These are phyloP conservation scores for Hygrophorus pudorinus DNA, from an alignment of 768 basidiomycete genomes.

Conservation along the genomic window DNA sequence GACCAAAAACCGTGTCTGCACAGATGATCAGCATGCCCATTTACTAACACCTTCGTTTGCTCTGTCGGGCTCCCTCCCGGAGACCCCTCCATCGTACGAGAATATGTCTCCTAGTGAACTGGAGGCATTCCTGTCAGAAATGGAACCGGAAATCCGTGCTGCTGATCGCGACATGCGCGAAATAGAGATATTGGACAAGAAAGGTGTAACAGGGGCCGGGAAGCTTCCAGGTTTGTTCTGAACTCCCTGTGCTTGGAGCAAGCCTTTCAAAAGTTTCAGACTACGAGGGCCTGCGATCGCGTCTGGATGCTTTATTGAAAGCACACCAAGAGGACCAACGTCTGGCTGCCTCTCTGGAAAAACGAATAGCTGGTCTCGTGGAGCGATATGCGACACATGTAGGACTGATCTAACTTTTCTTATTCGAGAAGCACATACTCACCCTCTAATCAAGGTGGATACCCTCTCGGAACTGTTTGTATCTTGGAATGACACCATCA, in stretches of 20 bases:
- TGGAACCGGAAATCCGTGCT: constrained; percentile 76
- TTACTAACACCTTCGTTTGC: constrained; percentile 69
- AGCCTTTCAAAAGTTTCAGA: constrained; percentile 24
- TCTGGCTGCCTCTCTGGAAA: constrained; percentile 52
- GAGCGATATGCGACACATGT: constrained; percentile 67
- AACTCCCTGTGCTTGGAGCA: neutral
- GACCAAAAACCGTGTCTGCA: neutral
- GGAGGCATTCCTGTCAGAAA: constrained; percentile 61
- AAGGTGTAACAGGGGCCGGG: constrained; percentile 63
- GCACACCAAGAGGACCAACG: constrained; percentile 51
- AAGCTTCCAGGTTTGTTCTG: constrained; percentile 45
- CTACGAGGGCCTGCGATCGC: constrained; percentile 55
- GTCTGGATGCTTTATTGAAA: constrained; percentile 48
- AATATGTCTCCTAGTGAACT: constrained; percentile 60
- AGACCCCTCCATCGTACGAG: constrained; percentile 43
- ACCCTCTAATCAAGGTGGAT: constrained; percentile 44
- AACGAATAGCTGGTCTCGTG: constrained; percentile 53
- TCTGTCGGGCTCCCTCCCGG: constrained; percentile 49
- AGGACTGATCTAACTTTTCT: constrained; percentile 14
- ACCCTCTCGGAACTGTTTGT: constrained; percentile 78
- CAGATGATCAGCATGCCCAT: constrained; percentile 73
- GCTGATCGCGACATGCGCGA: constrained; percentile 78
- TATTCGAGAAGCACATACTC: neutral
- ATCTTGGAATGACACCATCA: constrained; percentile 71
- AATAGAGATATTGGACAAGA: constrained; percentile 59